Conservation (phyloP, 495 filamentous ascomycete species). For the Symbiotaphrina buchneri region DNA sequence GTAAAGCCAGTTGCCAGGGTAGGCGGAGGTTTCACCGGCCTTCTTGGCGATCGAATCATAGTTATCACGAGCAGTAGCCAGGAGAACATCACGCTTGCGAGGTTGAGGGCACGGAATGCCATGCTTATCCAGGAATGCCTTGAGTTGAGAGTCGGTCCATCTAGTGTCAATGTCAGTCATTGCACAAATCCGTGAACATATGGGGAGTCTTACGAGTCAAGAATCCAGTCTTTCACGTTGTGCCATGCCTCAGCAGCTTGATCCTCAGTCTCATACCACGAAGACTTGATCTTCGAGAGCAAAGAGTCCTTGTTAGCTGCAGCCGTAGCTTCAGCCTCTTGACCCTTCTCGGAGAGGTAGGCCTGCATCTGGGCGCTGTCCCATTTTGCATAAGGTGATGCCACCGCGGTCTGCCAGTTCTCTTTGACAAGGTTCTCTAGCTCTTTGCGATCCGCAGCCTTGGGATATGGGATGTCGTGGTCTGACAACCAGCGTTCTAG, state of each 20-base stretch:
- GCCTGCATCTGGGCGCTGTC: slow-evolving; percentile 35
- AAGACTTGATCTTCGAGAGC: slow-evolving; percentile 38
- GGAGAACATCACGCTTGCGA: slow-evolving; percentile 59
- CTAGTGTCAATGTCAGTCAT: slow-evolving; percentile 16
- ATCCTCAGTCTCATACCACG: slow-evolving; percentile 58
- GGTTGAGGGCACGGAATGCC: slow-evolving; percentile 71
- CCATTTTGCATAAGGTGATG: slow-evolving; percentile 48
- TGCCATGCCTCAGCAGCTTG: slow-evolving; percentile 43
- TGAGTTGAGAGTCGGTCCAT: slow-evolving; percentile 70
- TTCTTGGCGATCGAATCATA: slow-evolving; percentile 71
- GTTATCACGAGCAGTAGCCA: slow-evolving; percentile 55
- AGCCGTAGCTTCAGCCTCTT: slow-evolving; percentile 37
- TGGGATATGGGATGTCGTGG: slow-evolving; percentile 70
- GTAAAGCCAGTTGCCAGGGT: slow-evolving; percentile 95
- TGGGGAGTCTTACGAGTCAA: slow-evolving; percentile 52
- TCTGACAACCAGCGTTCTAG: slow-evolving; percentile 94
- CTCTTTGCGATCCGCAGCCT: slow-evolving; percentile 65
- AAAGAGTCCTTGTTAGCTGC: slow-evolving; percentile 42
- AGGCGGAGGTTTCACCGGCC: slow-evolving; percentile 52
- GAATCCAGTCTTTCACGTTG: slow-evolving; percentile 72
- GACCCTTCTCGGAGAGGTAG: slow-evolving; percentile 44
- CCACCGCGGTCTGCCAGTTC: slow-evolving; percentile 61
- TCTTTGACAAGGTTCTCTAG: slow-evolving; percentile 65
- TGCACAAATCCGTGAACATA: slow-evolving; percentile 1
- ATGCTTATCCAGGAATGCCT: slow-evolving; percentile 78